phyloP scores from a whole-genome alignment of 495 filamentous ascomycete species.

The Hypomontagnella monticulosa region DNA sequence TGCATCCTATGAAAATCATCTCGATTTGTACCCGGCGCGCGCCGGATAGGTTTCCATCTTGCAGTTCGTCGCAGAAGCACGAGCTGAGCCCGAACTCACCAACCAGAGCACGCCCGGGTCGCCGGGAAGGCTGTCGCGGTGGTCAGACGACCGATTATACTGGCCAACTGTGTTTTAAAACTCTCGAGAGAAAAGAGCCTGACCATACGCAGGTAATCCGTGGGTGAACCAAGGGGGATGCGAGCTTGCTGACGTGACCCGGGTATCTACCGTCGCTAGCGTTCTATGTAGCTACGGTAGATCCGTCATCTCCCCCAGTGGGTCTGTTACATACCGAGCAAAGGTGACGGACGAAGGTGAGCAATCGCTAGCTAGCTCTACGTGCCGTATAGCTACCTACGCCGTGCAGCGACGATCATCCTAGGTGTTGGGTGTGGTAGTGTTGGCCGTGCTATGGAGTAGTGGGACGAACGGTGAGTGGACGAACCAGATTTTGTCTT shows the following conservation, averaged over 20 bases:
- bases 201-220: conserved; percentile 13
- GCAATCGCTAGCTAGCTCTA: conserved; percentile 10
- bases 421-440: conserved; percentile 22
- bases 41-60: conserved; percentile 8
- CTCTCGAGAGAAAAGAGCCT: conserved; percentile 5
- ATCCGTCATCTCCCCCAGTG: conserved; percentile 25
- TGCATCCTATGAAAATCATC: conserved; percentile 40
- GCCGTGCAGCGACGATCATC: conserved; percentile 36
- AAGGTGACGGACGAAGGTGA: conserved; percentile 41
- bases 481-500: conserved; percentile 25
- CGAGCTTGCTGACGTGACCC: conserved; percentile 36
- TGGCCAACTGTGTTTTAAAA: conserved; percentile 15
- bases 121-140: conserved; percentile 30
- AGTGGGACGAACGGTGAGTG: conserved; percentile 35
- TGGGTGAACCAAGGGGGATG: conserved; percentile 27
- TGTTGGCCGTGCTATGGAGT: conserved; percentile 16
- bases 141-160: conserved; percentile 28
- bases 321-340: conserved; percentile 36
- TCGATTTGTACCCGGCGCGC: conserved; percentile 35
- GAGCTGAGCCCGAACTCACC: conserved; percentile 35
- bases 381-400: conserved; percentile 23
- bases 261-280: conserved; percentile 39
- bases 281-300: conserved; percentile 31
- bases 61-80: conserved; percentile 16
- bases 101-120: conserved; percentile 29